Conservation (phyloP, 352 stramenopile species). For the Albugo candida region DNA sequence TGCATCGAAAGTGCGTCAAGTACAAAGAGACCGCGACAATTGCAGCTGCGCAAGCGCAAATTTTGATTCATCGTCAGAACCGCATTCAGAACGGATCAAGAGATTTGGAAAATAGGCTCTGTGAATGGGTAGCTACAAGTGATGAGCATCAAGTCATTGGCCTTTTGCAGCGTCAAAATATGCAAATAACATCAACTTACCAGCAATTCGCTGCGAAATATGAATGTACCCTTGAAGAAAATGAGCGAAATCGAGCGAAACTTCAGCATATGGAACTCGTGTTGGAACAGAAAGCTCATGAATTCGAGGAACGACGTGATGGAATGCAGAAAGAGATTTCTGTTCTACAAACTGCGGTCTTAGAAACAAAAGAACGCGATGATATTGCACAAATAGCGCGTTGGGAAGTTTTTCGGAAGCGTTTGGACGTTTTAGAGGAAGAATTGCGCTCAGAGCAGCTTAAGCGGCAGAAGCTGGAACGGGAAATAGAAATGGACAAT, state of each 20-base stretch:
- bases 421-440: constrained; percentile 39
- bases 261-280: constrained; percentile 38
- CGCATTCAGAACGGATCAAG: constrained; percentile 16
- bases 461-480: constrained; percentile 30
- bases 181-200: constrained; percentile 72
- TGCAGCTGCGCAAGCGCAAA: constrained; percentile 41
- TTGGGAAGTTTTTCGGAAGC: constrained; percentile 50
- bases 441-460: constrained; percentile 34
- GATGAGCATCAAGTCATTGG: constrained; percentile 85
- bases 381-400: constrained; percentile 33
- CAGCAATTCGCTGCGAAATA: constrained; percentile 64
- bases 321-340: constrained; percentile 15
- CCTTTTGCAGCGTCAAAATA: constrained; percentile 74
- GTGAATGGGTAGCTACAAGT: constrained; percentile 47
- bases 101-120: constrained; percentile 35
- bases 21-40: constrained; percentile 44
- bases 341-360: constrained; percentile 26
- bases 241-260: constrained; percentile 31
- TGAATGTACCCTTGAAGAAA: constrained; percentile 22
- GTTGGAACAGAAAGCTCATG: constrained; percentile 22
- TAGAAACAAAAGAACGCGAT: constrained; percentile 33
- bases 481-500: constrained; percentile 10
- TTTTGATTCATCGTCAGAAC: constrained; percentile 7
- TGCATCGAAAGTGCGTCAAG: constrained; percentile 35
- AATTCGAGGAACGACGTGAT: constrained; percentile 16